Conservation (phyloP, 805 yeast species). For the Nematodospora valgi region DNA sequence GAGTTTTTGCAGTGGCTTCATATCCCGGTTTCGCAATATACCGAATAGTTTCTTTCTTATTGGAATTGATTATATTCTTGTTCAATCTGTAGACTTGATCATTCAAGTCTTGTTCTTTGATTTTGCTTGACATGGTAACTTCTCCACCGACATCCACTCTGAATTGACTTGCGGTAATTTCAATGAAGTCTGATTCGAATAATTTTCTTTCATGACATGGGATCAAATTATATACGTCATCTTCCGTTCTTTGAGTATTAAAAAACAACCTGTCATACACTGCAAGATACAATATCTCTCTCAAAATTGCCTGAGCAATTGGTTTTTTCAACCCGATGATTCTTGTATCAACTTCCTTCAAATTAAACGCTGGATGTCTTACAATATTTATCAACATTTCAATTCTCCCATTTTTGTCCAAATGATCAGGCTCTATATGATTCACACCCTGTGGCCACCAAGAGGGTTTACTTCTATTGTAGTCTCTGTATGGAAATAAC, state of each 20-base stretch:
- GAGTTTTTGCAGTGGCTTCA: no score
- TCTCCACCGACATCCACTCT: constrained; percentile 7
- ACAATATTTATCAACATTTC: constrained; percentile 43
- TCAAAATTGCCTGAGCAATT: constrained; percentile 13
- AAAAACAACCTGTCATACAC: constrained; percentile 23
- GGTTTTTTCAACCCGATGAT: constrained; percentile 12
- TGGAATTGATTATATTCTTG: no score
- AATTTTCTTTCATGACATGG: not conserved
- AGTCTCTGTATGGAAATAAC: constrained; percentile 55
- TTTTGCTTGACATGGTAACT: constrained; percentile 14
- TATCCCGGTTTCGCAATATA: no score
- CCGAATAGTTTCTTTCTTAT: no score
- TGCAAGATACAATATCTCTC: constrained; percentile 25
- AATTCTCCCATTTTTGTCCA: constrained; percentile 56
- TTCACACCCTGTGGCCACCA: constrained; percentile 70
- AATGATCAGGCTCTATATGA: constrained; percentile 74
- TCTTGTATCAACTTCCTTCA: constrained; percentile 12
- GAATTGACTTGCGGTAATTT: constrained; percentile 14
- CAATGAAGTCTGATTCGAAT: constrained; percentile 5
- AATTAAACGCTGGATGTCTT: constrained; percentile 14
- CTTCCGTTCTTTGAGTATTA: constrained; percentile 5
- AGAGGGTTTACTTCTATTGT: constrained; percentile 47
- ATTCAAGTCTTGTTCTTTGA: constrained; percentile 10
- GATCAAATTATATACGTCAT: constrained; percentile 4
- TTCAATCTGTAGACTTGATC: constrained; percentile 1